Conservation (phyloP, 768 basidiomycete species). For the Collybiopsis confluens region DNA sequence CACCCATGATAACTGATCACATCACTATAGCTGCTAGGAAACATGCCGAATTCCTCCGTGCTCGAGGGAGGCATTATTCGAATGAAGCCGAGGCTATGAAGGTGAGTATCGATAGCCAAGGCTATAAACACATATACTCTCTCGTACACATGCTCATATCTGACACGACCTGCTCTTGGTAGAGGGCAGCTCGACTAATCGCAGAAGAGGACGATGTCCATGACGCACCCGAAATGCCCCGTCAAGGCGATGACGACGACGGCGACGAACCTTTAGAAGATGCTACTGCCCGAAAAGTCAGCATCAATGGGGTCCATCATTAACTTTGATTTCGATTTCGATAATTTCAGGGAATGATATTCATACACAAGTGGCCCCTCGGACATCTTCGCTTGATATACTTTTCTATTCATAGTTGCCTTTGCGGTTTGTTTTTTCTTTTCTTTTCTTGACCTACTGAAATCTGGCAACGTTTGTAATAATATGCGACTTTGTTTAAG, state of each 20-base stretch:
- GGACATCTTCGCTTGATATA: constrained; percentile 1
- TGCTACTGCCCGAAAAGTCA: neutral
- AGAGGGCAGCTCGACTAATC: constrained; percentile 50
- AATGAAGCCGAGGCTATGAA: constrained; percentile 94
- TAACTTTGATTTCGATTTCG: neutral
- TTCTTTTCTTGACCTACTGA: neutral
- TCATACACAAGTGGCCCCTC: neutral
- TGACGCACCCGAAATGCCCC: too few species aligned
- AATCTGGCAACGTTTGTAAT: too few species aligned
- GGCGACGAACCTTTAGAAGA: too few species aligned
- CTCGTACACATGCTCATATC: neutral
- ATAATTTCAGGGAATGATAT: neutral
- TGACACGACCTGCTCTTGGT: constrained; percentile 7
- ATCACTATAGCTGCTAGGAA: constrained; percentile 69
- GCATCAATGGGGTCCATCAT: neutral
- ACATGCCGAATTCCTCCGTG: constrained; percentile 77
- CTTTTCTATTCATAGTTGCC: neutral
- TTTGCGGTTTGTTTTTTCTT: neutral
- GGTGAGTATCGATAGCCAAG: too few species aligned
- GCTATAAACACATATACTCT: neutral
- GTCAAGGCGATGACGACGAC: too few species aligned
- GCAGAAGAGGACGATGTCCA: too few species aligned
- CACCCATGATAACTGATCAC: too few species aligned
- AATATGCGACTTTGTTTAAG: too few species aligned
- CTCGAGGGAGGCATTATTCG: constrained; percentile 81